Evolutionary conservation across 2,329 filamentous ascomycete species (phyloP).

Genomic region (Xylaria digitata): DNA sequence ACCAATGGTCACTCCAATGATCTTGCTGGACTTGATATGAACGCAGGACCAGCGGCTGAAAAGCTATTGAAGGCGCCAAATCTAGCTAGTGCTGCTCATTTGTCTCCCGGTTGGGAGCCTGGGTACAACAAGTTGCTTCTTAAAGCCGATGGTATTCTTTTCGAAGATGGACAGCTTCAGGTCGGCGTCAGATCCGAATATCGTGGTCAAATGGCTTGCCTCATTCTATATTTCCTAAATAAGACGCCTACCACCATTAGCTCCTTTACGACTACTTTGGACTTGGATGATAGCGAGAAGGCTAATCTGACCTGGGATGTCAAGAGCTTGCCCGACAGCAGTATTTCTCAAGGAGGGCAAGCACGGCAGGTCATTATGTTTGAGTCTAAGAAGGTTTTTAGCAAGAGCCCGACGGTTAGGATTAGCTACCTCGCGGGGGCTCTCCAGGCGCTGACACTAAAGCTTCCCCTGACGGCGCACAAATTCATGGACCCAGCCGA

Average conservation of each 20-base stretch:
- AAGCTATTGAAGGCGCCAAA: conserved; percentile 78
- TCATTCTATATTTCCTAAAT: conserved; percentile 97
- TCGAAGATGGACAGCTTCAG: conserved; percentile 94
- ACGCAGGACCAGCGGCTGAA: conserved; percentile 65
- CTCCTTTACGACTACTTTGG: conserved; percentile 93
- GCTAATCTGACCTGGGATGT: conserved; percentile 82
- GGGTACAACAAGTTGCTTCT: conserved; percentile 88
- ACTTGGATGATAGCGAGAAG: conserved; percentile 77
- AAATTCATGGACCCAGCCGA: conserved; percentile 97
- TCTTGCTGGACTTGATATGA: conserved; percentile 85
- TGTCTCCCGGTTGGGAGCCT: conserved; percentile 93
- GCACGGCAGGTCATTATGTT: conserved; percentile 96
- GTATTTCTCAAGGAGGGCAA: conserved; percentile 78
- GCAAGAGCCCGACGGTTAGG: conserved; percentile 87
- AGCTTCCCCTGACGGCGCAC: conserved; percentile 87
- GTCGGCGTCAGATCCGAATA: conserved; percentile 94
- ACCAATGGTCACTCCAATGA: conserved; percentile 69
- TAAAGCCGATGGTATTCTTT: conserved; percentile 84
- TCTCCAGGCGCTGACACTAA: conserved; percentile 89
- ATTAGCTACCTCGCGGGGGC: conserved; percentile 95
- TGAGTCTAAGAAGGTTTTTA: conserved; percentile 84
- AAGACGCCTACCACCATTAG: conserved; percentile 86
- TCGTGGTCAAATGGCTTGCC: conserved; percentile 90
- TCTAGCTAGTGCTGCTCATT: conserved; percentile 88
- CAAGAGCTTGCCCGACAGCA: conserved; percentile 88